Base-by-base conservation (phyloP, 768 basidiomycete genomes). In the Punctularia strigosozonata region DNA sequence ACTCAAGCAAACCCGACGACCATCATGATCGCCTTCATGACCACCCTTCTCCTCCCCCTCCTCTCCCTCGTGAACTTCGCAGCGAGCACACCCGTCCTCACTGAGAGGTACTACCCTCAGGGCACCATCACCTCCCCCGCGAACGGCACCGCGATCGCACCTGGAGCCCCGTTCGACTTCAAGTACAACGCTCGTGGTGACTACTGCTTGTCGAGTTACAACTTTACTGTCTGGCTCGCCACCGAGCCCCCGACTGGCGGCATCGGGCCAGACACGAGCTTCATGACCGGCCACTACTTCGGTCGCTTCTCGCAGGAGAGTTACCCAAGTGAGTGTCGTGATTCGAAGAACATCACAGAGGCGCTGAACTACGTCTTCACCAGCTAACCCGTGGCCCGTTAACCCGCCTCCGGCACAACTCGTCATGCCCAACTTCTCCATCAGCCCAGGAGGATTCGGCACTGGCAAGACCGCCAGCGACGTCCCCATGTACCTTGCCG, bases 391-490 rank as follows among this genome's bases (percentile, higher is more conserved):
- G 13, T 52, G 58, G 44, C 56, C 66, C 7, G 44, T 38, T 15
- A 62, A 68, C 38, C 60, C 55, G 15, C 48, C 62, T 4, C 69
- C 69, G 3, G 28, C 57, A 0, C 44, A 58, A 30, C 54, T 68
- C 18, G 57, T 51, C 13, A 68, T 70, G 68, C 69, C 69, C 12
- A 54, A 70, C 54, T 67, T 72, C 43, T 57, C 65, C 2, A 52
- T 54, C 37, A 44, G 53, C 12, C 60, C 56, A 12, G 64, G 58
- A 14, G 68, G 65, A 3, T 70, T 59, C 30, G 65, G 62, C 13
- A 32, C 43, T 14, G 65, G 65, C 17, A 40, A 44, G 23, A 20
- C 41, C 12, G 59, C 50, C n/a, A 53, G 44, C 39, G 53, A 68
- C 44, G 47, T 50, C 6, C 50, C 54, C 4, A 56, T 63, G 42